phyloP scores from a whole-genome alignment of 331 rosid genomes.

The Quercus phellos region DNA sequence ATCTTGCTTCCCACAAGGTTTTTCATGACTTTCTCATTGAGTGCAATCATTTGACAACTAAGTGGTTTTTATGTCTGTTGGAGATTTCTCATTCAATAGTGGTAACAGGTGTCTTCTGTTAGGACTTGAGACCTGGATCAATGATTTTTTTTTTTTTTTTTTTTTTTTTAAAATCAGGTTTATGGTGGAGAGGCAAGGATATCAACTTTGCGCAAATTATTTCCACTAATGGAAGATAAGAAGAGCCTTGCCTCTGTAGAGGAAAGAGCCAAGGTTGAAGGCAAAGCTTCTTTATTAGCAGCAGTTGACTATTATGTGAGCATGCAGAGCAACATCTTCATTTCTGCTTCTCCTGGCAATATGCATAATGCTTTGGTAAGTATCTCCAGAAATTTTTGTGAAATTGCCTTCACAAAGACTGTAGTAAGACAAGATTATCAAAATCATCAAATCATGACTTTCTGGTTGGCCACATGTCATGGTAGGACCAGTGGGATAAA shows the following conservation, averaged over 20 bases:
- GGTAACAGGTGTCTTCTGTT: neutral
- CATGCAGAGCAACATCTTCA: slow-evolving; percentile 75
- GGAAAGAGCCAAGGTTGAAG: slow-evolving; percentile 64
- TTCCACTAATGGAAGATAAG: slow-evolving; percentile 89
- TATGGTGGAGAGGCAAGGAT: slow-evolving; percentile 89
- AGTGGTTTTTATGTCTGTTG: neutral
- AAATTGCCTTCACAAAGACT: neutral
- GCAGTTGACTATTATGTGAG: slow-evolving; percentile 80
- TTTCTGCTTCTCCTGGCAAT: slow-evolving; percentile 93
- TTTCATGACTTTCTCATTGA: neutral
- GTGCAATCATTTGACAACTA: neutral
- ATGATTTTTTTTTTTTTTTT: slow-evolving; percentile 5
- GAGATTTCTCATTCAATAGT: neutral
- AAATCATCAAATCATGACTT: neutral
- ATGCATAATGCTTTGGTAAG: slow-evolving; percentile 96
- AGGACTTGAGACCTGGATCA: neutral
- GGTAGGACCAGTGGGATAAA: neutral
- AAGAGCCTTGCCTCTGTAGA: slow-evolving; percentile 77
- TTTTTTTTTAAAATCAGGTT: slow-evolving; percentile 43
- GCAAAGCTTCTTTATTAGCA: slow-evolving; percentile 82
- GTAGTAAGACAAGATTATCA: neutral
- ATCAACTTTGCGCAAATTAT: slow-evolving; percentile 54
- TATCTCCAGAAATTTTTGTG: neutral
- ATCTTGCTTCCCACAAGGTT: slow-evolving; percentile 92
- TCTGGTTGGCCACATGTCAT: neutral